Evolutionary conservation across 2,329 filamentous ascomycete genomes (phyloP).

Genomic region (Zymoseptoria passerinii): DNA sequence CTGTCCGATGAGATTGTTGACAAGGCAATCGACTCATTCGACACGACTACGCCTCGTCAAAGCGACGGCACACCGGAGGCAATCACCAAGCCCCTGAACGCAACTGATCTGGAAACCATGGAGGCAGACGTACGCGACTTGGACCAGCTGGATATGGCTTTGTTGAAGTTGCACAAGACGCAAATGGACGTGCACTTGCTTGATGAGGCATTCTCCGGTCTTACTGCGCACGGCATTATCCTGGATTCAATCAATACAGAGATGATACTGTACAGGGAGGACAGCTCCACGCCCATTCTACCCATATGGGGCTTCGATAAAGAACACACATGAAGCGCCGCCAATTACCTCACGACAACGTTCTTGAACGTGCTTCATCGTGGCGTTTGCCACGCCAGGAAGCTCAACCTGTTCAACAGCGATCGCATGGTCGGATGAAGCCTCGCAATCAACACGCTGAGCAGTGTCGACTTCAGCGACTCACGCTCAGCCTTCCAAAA

Average conservation of each 20-base stretch:
- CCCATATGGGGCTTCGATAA: not conserved
- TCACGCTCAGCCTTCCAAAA: not conserved
- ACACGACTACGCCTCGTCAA: not conserved
- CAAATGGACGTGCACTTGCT: not conserved
- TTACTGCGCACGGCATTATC: not conserved
- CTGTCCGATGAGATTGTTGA: not conserved
- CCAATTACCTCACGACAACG: not conserved
- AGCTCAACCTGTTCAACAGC: not conserved
- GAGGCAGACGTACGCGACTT: not conserved
- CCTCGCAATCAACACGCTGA: not conserved
- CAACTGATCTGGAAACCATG: not conserved
- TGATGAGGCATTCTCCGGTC: not conserved
- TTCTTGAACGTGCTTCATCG: not conserved
- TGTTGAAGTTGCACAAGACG: not conserved
- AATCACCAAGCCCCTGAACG: not conserved
- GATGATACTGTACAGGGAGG: not conserved
- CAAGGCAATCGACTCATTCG: not conserved
- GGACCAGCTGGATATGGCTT: not conserved
- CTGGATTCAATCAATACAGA: not conserved
- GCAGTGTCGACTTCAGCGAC: not conserved
- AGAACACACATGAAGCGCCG: not conserved
- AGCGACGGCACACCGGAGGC: not conserved
- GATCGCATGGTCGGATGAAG: not conserved
- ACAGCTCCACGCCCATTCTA: not conserved
- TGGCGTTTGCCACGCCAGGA: not conserved